Percentiles rank a stretch among this genome's conserved stretches.
Conservation (phyloP, 495 filamentous ascomycete species). For the Aspergillus nidulans region DNA sequence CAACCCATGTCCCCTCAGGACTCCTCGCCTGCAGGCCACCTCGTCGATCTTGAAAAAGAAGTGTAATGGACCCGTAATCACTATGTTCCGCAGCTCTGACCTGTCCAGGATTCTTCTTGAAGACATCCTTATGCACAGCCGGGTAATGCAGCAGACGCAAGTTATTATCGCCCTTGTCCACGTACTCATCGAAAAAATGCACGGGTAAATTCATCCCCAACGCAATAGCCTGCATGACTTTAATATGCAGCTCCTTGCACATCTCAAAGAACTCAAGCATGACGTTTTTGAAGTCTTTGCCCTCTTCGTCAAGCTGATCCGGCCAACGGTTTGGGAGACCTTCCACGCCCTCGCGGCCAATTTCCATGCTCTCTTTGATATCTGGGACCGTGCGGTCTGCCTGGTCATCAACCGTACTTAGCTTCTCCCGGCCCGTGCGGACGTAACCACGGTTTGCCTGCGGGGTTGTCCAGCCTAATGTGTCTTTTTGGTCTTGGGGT, state of each 20-base stretch:
- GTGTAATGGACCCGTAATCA: constrained; percentile 84
- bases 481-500: constrained; percentile 64
- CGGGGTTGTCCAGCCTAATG: constrained; percentile 64
- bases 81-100: constrained; percentile 83
- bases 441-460: constrained; percentile 77
- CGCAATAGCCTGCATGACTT: constrained; percentile 86
- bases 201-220: constrained; percentile 72
- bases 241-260: constrained; percentile 70
- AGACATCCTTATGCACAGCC: constrained; percentile 59
- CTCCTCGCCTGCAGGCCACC: constrained; percentile 83
- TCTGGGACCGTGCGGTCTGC: constrained; percentile 62
- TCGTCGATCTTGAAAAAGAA: constrained; percentile 81
- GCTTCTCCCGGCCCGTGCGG: constrained; percentile 72
- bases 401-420: constrained; percentile 52
- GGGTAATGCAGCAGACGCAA: constrained; percentile 90
- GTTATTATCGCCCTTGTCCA: constrained; percentile 74
- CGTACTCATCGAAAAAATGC: constrained; percentile 72
- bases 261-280: constrained; percentile 70
- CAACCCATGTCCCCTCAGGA: constrained; percentile 71
- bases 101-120: constrained; percentile 64
- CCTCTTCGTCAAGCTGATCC: constrained; percentile 53
- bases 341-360: constrained; percentile 68
- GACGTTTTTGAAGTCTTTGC: constrained; percentile 59
- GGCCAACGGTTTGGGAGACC: constrained; percentile 81
- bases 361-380: constrained; percentile 81